Evolutionary conservation across 805 yeast species (phyloP), one percentile per base, ranked within the genome.

Genomic region (Yamadazyma nakazawae): DNA sequence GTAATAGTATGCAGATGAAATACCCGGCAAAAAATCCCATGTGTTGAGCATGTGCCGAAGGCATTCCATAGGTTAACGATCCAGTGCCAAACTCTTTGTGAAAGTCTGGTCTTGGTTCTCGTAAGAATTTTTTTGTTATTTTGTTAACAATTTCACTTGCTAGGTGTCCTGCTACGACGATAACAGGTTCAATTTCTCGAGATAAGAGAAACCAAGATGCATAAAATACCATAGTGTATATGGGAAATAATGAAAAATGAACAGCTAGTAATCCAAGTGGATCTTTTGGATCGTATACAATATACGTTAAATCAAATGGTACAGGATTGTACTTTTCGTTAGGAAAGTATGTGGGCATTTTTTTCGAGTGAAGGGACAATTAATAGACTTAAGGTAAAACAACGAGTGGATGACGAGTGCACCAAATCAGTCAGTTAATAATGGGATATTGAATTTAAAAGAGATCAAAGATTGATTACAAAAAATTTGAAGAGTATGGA

Each of bases 21-120:
- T 82, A 86, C 7, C 76, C 69, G n/a, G 80, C 76, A 52, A 85
- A 82, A 61, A 82, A 94, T 2, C 96, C 95, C 90, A 92, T 86
- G 64, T 91, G 94, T 67, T 92, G 99, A 0, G 96, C 82, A 65
- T 92, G 99, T 1, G 99, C 97, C 44, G 91, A 82, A 0, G 99
- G 99, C 97, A 92, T 92, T 0, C 99, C 99, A 62, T 84, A 90
- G 0, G 85, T 82, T 37, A 60, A 60, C 21, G 69, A 74, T 21
- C 55, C 80, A 38, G 70, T 60, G 6, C 76, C 77, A 45, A 72
- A 72, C 35, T 66, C 68, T 46, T 63, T 64, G 53, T 72, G 77
- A 57, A 72, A 72, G 6, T 70, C 76, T 8, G 99, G 99, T 51
- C 99, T 74, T 18, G 88, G 84, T 58, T 86, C 87, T 54, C 78